phyloP scores from a whole-genome alignment of 2,329 filamentous ascomycete genomes.

The Aspergillus pseudoglaucus region DNA sequence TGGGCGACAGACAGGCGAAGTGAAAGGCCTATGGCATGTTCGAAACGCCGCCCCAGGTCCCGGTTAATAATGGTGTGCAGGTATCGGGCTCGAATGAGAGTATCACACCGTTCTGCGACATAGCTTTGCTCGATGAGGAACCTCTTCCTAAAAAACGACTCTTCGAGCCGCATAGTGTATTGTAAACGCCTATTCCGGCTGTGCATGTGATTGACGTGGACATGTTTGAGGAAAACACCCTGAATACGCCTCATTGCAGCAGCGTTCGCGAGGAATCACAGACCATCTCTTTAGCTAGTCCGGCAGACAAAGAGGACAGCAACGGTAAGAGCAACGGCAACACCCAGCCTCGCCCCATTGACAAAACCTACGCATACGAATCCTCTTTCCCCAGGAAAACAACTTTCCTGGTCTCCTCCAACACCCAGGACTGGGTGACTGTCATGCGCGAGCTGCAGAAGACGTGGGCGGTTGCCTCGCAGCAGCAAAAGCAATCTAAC shows the following conservation, averaged over 20 bases:
- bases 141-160: neutral
- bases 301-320: neutral
- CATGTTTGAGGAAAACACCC: no score
- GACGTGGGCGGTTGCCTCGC: conserved; percentile 6
- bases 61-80: neutral
- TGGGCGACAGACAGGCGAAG: neutral
- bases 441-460: conserved; percentile 9
- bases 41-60: neutral
- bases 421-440: conserved; percentile 10
- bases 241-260: no score
- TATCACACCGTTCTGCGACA: neutral
- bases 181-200: neutral
- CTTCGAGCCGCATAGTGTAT: neutral
- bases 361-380: neutral
- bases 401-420: conserved; percentile 12
- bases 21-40: neutral
- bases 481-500: neutral
- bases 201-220: neutral
- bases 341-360: no score
- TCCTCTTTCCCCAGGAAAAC: conserved; percentile 2
- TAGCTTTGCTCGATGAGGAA: neutral
- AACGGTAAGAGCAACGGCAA: neutral
- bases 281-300: neutral
- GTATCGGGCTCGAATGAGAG: neutral
- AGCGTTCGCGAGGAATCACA: neutral